Evolutionary conservation across 345 rosid species (phyloP).

Genomic region (Eucalyptus guilfoylei): DNA sequence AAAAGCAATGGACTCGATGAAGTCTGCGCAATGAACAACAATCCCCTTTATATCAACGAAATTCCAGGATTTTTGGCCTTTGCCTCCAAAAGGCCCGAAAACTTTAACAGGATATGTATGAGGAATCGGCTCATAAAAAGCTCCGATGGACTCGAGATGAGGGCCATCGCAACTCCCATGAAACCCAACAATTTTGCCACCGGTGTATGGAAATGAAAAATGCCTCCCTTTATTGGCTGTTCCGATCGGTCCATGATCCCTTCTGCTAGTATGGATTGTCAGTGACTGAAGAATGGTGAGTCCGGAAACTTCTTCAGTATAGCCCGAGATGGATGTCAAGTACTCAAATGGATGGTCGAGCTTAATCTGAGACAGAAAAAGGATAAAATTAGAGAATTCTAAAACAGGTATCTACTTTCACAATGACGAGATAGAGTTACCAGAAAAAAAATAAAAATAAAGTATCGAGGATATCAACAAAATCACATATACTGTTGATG

Average conservation of each 20-base stretch:
- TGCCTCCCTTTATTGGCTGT: background rate
- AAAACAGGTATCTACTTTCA: background rate
- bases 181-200: background rate
- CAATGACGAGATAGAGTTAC: background rate
- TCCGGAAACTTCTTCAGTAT: background rate
- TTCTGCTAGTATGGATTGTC: background rate
- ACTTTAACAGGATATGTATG: background rate
- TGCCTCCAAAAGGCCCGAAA: background rate
- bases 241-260: background rate
- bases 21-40: background rate
- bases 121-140: background rate
- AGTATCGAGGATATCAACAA: background rate
- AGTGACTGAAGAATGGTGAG: background rate
- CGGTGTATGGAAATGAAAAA: background rate
- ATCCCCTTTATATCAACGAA: background rate
- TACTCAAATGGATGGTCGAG: background rate
- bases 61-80: background rate
- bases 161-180: background rate
- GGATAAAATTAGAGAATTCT: background rate
- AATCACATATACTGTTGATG: background rate
- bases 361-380: background rate
- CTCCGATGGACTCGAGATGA: background rate
- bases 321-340: background rate
- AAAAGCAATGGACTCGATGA: background rate
- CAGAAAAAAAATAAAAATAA: background rate